A percentile compares a stretch with the other conserved stretches of the same genome.
phyloP scores from a whole-genome alignment of 2,329 filamentous ascomycete species.

The Penicillium corylophilum region DNA sequence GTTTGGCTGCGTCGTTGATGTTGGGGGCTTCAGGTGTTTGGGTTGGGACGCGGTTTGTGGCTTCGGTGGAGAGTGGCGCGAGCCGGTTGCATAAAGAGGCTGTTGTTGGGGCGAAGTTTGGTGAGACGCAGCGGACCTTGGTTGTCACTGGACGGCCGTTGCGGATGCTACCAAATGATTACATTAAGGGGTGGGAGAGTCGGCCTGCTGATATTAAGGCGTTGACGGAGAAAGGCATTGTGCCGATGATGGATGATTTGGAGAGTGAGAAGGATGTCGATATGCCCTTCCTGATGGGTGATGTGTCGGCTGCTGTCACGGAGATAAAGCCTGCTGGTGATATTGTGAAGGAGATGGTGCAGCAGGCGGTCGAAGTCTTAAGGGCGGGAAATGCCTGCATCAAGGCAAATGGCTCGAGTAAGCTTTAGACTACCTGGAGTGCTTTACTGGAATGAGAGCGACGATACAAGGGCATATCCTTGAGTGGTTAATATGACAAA shows the following conservation, averaged over 20 bases:
- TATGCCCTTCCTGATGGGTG: constrained; percentile 87
- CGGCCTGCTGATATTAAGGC: constrained; percentile 71
- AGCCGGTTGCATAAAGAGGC: constrained; percentile 79
- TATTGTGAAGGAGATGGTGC: constrained; percentile 90
- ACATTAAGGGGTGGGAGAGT: constrained; percentile 77
- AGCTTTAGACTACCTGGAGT: constrained; percentile 39
- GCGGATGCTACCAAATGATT: constrained; percentile 78
- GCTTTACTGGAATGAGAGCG: constrained; percentile 2
- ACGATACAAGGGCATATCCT: constrained; percentile 12
- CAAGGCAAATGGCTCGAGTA: constrained; percentile 38
- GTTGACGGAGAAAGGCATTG: constrained; percentile 72
- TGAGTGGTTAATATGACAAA: constrained; percentile 20
- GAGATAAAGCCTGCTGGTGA: constrained; percentile 76
- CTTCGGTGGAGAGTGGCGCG: constrained; percentile 75
- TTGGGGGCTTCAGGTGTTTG: constrained; percentile 86
- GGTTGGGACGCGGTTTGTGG: constrained; percentile 93
- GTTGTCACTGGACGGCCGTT: constrained; percentile 80
- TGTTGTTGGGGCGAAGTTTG: constrained; percentile 75
- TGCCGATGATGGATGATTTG: constrained; percentile 79
- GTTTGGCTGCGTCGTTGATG: constrained; percentile 78
- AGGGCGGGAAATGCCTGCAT: constrained; percentile 63
- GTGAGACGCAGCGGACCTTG: constrained; percentile 78
- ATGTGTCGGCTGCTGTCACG: constrained; percentile 76
- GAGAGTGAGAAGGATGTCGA: constrained; percentile 81
- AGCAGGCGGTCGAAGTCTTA: constrained; percentile 68